Evolutionary conservation across 768 basidiomycete genomes (phyloP), one percentile per base, ranked within the genome.

Genomic region (Peribolospora kevripleyi): DNA sequence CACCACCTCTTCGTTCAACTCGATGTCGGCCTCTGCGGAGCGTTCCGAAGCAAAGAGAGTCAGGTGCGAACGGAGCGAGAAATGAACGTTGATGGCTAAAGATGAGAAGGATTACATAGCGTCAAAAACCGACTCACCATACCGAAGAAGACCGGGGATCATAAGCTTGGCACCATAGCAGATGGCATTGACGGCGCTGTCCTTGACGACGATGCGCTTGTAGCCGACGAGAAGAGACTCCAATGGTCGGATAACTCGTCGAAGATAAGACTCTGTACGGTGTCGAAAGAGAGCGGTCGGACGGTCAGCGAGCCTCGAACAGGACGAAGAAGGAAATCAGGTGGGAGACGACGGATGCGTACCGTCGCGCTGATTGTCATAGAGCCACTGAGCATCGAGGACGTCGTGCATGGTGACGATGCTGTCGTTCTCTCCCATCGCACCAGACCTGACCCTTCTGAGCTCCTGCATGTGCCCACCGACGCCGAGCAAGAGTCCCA

Each of bases 381-480:
- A 97, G 65, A 81, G 68, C 90, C 91, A 98, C 64, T 97, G 93
- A 9, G 93, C 93, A 68, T 98, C 93, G 70, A 98, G 71, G 39
- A 98, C 91, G 66, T 98, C 93, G 70, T 98, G 93, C 93, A 98
- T 98, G 25, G 91, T 90, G 57, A 97, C 93, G 64, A 95, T 87
- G 62, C 88, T 88, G 65, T 97, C 91, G 66, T 85, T 88, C 71
- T 98, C 93, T 51, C 82, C 84, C 77, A 95, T 81, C 51, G 90
- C 91, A 63, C 93, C 93, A 65, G 82, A 85, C 60, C 93, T 73
- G 10, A 97, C 91, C 62, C 93, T 73, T 62, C 93, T 75, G 56
- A 98, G 75, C 68, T 98, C 93, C 70, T 98, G 91, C 93, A 98
- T 98, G 69, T 98, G 93, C n/a, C 90, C 93, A 36, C 93, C 93